phyloP scores from a whole-genome alignment of 1,284 basidiomycete genomes.

The Earliella scabrosa region DNA sequence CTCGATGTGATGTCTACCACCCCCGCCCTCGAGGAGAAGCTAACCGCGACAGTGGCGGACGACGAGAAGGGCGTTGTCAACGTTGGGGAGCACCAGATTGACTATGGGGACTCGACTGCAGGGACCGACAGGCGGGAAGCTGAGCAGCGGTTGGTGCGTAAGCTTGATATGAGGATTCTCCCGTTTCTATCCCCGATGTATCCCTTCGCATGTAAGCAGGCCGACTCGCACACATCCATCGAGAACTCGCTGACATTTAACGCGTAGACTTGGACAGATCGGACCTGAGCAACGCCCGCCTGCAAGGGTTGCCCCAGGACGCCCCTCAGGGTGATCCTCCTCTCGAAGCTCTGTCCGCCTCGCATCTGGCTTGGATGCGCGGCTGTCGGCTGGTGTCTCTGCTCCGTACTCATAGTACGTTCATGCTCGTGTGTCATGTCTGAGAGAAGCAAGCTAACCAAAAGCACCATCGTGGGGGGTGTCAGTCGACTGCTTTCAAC shows the following conservation, averaged over 20 bases:
- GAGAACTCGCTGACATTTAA: too few species aligned
- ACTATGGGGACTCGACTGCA: not conserved
- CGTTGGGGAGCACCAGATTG: not conserved
- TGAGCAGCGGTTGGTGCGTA: slow-evolving; percentile 64
- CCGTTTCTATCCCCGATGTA: slow-evolving; percentile 74
- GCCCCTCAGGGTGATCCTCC: slow-evolving; percentile 66
- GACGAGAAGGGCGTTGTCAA: not conserved
- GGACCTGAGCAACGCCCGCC: slow-evolving; percentile 75
- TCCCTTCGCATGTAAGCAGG: slow-evolving; percentile 67
- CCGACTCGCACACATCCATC: too few species aligned
- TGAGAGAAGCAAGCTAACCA: not conserved
- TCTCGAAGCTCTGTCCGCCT: slow-evolving; percentile 70
- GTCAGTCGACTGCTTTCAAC: slow-evolving; percentile 59
- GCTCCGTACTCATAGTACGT: slow-evolving; percentile 70
- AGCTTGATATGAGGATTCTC: slow-evolving; percentile 68
- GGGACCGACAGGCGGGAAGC: slow-evolving; percentile 30
- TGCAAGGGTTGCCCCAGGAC: slow-evolving; percentile 70
- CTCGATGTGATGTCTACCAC: too few species aligned
- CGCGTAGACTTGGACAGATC: slow-evolving; percentile 68
- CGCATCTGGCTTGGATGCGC: slow-evolving; percentile 67
- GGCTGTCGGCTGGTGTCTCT: slow-evolving; percentile 72
- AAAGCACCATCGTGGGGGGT: not conserved
- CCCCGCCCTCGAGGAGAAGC: too few species aligned
- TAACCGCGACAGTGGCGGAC: too few species aligned
- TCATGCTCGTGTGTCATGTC: not conserved